phyloP scores from a whole-genome alignment of 441 rosid species.

The Rhodomyrtus psidioides region DNA sequence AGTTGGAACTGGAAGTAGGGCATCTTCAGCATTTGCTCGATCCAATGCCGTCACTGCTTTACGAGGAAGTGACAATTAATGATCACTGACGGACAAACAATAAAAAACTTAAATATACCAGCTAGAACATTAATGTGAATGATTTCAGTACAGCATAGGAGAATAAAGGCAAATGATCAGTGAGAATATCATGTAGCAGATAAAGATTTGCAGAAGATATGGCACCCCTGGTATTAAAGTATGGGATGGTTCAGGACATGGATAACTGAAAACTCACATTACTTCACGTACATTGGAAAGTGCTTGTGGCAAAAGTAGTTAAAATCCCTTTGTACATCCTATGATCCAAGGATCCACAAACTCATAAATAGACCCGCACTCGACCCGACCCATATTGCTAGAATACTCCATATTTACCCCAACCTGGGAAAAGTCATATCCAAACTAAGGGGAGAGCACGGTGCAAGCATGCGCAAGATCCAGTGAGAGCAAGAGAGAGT shows the following conservation, averaged over 20 bases:
- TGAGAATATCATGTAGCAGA: neutral
- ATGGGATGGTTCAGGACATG: neutral
- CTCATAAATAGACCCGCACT: neutral
- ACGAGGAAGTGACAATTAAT: constrained; percentile 25
- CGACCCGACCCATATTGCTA: no score
- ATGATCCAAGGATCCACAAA: neutral
- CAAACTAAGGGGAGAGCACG: no score
- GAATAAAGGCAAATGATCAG: neutral
- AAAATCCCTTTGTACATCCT: neutral
- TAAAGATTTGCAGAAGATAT: neutral
- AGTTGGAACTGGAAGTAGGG: constrained; percentile 61
- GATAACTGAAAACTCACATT: neutral
- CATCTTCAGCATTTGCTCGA: constrained; percentile 83
- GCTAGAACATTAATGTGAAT: neutral
- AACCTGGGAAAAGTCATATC: no score
- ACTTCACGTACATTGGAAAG: neutral
- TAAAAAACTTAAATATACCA: neutral
- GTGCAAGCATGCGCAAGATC: no score
- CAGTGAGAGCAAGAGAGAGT: no score
- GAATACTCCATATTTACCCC: no score
- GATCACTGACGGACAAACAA: neutral
- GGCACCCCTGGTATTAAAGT: neutral
- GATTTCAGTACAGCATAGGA: neutral
- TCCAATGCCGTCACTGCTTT: constrained; percentile 77
- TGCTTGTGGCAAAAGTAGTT: neutral